Evolutionary conservation across 805 yeast species (phyloP), one percentile per base, ranked within the genome.

Genomic region (Saitoella complicata): DNA sequence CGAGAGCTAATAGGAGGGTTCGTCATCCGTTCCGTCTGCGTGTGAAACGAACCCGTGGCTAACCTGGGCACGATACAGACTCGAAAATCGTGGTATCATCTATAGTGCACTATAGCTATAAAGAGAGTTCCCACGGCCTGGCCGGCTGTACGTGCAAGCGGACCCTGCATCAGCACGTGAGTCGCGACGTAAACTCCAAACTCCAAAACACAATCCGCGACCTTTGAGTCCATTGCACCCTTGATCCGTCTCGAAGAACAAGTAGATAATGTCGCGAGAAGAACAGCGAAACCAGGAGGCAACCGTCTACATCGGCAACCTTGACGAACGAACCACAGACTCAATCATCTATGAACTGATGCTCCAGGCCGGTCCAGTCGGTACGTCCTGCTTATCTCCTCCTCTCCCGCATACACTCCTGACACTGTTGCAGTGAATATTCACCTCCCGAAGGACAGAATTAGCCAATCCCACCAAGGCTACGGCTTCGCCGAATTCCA

Each of bases 401-500:
- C 7, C 32, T 6, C 8, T 4, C 21, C 8, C 31, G 8, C 7
- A 4, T 7, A 10, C n/a, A 8, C 34, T 6, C 12, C 32, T 11
- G 5, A 12, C 12, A 39, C 21, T 37, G 29, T 3, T 6, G 11
- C 6, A 39, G 66, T 65, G 37, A 67, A 72, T 32, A 70, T 91
- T 4, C 71, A 78, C 48, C 66, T 91, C 50, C 96, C 96, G 5
- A 78, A 75, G 55, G 95, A 86, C 56, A 70, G 84, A 49, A 67
- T 86, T 4, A 61, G 75, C 31, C 73, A 73, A 48, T 65, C 71
- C 1, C 86, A 81, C 54, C 93, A 80, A 55, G 96, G 96, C 5
- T 88, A 68, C 63, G 96, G 94, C 7, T 88, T 91, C 62, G 80
- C 81, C 1, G 91, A 83, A 56, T 78, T 81, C 54, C 61, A 65